Percentiles rank a stretch among this genome's conserved stretches.
These are phyloP conservation scores for Neonectria neomacrospora DNA, from an alignment of 2,329 filamentous ascomycete genomes.

Conservation along the genomic window DNA sequence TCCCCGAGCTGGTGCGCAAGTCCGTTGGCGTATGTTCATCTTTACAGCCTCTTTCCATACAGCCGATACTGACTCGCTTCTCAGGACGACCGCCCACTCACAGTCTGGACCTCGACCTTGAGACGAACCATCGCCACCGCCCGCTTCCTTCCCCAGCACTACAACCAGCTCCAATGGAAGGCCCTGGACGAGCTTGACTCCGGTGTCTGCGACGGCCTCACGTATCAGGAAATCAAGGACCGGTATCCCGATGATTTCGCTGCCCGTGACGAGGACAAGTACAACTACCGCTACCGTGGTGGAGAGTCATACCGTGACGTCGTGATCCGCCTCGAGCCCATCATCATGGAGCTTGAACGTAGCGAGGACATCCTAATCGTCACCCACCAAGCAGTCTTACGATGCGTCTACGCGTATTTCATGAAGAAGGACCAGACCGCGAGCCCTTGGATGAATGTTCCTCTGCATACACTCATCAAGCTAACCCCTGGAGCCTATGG, in stretches of 20 bases:
- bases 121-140: conserved; percentile 92
- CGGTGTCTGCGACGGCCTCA: conserved; percentile 95
- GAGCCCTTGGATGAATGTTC: conserved; percentile 98
- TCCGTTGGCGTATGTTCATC: conserved; percentile 79
- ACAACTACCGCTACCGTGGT: conserved; percentile 98
- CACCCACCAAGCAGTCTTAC: conserved; percentile 94
- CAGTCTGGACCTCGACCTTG: conserved; percentile 72
- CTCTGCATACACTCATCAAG: conserved; percentile 95
- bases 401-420: conserved; percentile 99
- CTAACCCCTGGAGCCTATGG: conserved; percentile 94
- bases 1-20: conserved; percentile 85
- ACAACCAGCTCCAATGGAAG: conserved; percentile 98
- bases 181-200: conserved; percentile 97
- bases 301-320: conserved; percentile 97
- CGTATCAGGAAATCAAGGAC: conserved; percentile 94
- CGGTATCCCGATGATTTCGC: conserved; percentile 93
- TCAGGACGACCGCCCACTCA: conserved; percentile 69
- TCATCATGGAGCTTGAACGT: conserved; percentile 98
- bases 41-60: background rate
- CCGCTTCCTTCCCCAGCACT: conserved; percentile 80
- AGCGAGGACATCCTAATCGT: conserved; percentile 98
- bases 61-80: conserved; percentile 28
- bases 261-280: conserved; percentile 97
- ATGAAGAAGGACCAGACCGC: conserved; percentile 95
- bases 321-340: conserved; percentile 95